Evolutionary conservation across 176 grass and related monocot genomes (phyloP).

Genomic region (Chrysopogon serrulatus): DNA sequence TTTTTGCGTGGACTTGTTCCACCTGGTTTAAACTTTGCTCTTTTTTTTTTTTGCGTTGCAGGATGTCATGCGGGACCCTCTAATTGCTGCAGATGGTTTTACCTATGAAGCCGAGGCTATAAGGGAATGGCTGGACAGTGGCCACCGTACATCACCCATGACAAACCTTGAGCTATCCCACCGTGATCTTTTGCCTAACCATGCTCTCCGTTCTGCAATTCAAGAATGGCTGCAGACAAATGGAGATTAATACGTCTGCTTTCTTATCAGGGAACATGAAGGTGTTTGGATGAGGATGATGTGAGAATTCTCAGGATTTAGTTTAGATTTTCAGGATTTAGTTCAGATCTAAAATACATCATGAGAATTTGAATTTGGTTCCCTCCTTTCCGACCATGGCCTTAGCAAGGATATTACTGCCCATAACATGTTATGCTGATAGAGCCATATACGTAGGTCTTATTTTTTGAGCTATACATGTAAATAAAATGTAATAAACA

Average conservation of each 20-base stretch:
- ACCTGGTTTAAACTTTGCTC: slow-evolving; percentile 1
- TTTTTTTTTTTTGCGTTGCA: slow-evolving; percentile 35
- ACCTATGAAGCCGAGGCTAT: slow-evolving; percentile 71
- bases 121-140: slow-evolving; percentile 47
- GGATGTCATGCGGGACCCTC: slow-evolving; percentile 69
- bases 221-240: slow-evolving; percentile 55
- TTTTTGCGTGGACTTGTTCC: neutral
- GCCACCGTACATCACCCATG: slow-evolving; percentile 48
- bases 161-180: slow-evolving; percentile 54
- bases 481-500: slow-evolving; percentile 6
- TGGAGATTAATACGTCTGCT: slow-evolving; percentile 10
- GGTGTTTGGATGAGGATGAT: neutral
- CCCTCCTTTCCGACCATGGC: neutral
- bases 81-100: slow-evolving; percentile 65
- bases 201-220: slow-evolving; percentile 61
- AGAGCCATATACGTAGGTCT: too few relatives aligned
- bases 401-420: neutral
- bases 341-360: neutral
- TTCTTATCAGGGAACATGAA: neutral
- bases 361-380: neutral
- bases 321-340: neutral
- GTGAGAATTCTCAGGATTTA: neutral
- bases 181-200: slow-evolving; percentile 50
- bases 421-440: neutral
- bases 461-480: too few relatives aligned